Percentiles rank a stretch among this genome's conserved stretches.
Evolutionary conservation across 1,284 basidiomycete species (phyloP).

Genomic region (Heterobasidion occidentale): DNA sequence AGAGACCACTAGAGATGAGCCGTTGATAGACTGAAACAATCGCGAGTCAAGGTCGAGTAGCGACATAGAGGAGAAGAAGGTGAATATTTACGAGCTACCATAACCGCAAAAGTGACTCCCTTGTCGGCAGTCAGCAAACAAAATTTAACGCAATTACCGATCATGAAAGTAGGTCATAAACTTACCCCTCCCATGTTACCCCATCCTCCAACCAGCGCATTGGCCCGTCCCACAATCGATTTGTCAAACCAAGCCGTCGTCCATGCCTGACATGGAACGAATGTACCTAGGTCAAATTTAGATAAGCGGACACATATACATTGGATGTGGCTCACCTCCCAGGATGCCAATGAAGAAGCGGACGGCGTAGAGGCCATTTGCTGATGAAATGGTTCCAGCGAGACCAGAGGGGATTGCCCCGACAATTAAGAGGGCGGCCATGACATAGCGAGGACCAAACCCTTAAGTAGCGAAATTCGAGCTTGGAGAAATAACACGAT

Average conservation of each 20-base stretch:
- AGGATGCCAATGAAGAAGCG: slow-evolving; percentile 40
- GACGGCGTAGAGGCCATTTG: slow-evolving; percentile 37
- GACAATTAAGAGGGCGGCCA: slow-evolving; percentile 48
- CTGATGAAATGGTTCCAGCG: slow-evolving; percentile 42
- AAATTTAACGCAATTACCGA: not conserved
- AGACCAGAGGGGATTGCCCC: slow-evolving; percentile 61
- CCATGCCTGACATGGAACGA: slow-evolving; percentile 54
- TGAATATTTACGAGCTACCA: not conserved
- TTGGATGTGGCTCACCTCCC: slow-evolving; percentile 1
- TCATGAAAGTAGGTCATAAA: not conserved
- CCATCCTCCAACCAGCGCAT: slow-evolving; percentile 45
- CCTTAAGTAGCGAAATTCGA: slow-evolving; percentile 19
- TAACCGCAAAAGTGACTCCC: not conserved
- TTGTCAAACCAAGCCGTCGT: slow-evolving; percentile 56
- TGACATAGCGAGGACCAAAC: slow-evolving; percentile 53
- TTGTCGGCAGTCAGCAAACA: not conserved
- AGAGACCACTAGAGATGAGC: slow-evolving; percentile 31
- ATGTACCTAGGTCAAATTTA: slow-evolving; percentile 29
- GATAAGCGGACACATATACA: not conserved
- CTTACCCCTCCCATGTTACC: slow-evolving; percentile 21
- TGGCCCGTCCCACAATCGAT: slow-evolving; percentile 46
- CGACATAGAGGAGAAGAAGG: not conserved
- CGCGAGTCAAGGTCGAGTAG: slow-evolving; percentile 16
- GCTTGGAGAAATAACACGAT: not conserved
- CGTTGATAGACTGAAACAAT: slow-evolving; percentile 52